phyloP scores from a whole-genome alignment of 2,329 filamentous ascomycete genomes.

The Alternaria atra region DNA sequence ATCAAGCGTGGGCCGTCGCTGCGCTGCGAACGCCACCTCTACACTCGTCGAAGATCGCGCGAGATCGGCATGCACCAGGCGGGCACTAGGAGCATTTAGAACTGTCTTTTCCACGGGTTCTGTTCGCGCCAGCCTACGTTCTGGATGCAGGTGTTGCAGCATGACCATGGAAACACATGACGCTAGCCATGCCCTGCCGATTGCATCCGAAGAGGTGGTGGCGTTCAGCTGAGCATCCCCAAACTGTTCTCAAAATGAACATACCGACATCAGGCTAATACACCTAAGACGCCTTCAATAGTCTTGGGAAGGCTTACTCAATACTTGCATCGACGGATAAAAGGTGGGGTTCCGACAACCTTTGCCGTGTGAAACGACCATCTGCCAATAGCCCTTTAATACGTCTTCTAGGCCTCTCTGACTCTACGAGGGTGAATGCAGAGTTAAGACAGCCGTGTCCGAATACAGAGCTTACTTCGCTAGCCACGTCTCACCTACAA shows the following conservation, averaged over 20 bases:
- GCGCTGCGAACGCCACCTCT: slow-evolving; percentile 1
- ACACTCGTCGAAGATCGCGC: not conserved
- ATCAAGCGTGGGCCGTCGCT: not conserved
- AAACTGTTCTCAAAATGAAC: not conserved
- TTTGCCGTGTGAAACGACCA: slow-evolving; percentile 1
- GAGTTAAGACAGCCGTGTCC: not conserved
- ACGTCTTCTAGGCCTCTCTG: not conserved
- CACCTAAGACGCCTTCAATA: not conserved
- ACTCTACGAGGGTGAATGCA: not conserved
- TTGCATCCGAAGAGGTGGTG: not conserved
- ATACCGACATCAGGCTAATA: not conserved
- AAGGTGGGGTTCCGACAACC: not conserved
- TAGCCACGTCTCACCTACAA: not conserved
- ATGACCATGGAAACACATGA: not conserved
- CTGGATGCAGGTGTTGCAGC: not conserved
- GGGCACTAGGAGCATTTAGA: not conserved
- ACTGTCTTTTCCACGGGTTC: not conserved
- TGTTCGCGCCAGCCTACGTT: not conserved
- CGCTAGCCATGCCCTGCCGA: not conserved
- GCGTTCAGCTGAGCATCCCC: not conserved
- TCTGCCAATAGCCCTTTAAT: not conserved
- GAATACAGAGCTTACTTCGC: slow-evolving; percentile 1
- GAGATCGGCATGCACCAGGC: not conserved
- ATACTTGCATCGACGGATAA: slow-evolving; percentile 1
- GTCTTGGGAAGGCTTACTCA: not conserved